phyloP scores from a whole-genome alignment of 257 asterid species.

The Solanum chiquidenum region DNA sequence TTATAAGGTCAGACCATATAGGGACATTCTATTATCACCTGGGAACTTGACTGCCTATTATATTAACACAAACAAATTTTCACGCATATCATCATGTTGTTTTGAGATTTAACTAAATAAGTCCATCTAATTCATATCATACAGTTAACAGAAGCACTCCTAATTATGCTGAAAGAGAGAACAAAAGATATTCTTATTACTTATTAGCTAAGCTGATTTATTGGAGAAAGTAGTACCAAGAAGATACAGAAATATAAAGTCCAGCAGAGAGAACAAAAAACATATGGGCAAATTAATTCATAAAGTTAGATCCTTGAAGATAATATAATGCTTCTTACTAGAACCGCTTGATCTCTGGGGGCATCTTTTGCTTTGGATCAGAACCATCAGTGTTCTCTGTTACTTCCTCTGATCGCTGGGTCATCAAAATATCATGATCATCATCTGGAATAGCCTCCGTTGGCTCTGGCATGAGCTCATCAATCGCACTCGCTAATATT shows the following conservation, averaged over 20 bases:
- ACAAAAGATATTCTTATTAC: background rate
- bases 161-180: background rate
- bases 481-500: slow-evolving; percentile 72
- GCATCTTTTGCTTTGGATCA: slow-evolving; percentile 75
- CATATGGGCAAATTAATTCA: background rate
- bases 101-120: background rate
- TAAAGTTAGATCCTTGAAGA: background rate
- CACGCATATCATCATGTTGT: background rate
- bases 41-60: background rate
- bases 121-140: background rate
- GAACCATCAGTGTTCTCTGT: slow-evolving; percentile 55
- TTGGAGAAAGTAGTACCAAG: background rate
- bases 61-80: background rate
- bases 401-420: slow-evolving; percentile 66
- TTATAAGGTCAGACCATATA: background rate
- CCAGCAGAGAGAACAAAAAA: background rate
- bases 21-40: background rate
- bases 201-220: background rate
- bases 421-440: slow-evolving; percentile 74
- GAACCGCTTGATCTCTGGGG: slow-evolving; percentile 75
- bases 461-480: slow-evolving; percentile 88
- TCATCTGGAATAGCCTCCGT: slow-evolving; percentile 84
- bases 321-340: slow-evolving; percentile 41
- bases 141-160: background rate
- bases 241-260: background rate